Evolutionary conservation across 192 early-diverging fungal genomes (phyloP).

Genomic region (Backusella australiensis): DNA sequence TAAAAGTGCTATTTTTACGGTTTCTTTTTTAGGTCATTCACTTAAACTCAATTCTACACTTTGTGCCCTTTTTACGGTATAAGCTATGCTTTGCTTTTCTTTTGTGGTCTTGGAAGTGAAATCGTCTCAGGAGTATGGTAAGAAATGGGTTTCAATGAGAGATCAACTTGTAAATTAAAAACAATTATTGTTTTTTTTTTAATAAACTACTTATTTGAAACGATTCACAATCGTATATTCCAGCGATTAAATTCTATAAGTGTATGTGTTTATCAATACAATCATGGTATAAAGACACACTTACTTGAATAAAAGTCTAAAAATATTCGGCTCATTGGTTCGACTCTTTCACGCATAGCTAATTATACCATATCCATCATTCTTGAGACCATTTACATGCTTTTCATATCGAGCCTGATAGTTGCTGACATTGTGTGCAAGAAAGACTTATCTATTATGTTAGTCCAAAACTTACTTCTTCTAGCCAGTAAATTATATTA

Average conservation of each 20-base stretch:
- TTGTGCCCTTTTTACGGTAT: not conserved
- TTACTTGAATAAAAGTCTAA: not conserved
- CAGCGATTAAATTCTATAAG: not conserved
- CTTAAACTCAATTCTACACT: not conserved
- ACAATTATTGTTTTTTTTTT: not conserved
- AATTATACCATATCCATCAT: not conserved
- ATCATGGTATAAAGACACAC: not conserved
- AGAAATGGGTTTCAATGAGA: not conserved
- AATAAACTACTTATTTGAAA: not conserved
- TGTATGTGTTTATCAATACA: not conserved
- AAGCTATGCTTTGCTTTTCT: not conserved
- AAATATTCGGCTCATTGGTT: too few relatives aligned
- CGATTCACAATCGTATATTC: not conserved
- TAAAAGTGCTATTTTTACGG: not conserved
- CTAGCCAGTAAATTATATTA: conserved; percentile 5
- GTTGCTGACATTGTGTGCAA: not conserved
- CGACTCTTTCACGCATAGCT: not conserved
- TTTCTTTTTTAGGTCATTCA: not conserved
- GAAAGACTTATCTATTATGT: not conserved
- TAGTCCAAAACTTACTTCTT: not conserved
- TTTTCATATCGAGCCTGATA: not conserved
- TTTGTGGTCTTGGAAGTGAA: not conserved
- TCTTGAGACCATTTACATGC: not conserved
- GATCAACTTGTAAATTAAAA: not conserved
- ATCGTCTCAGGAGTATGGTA: not conserved